Evolutionary conservation across 352 stramenopile species (phyloP).

Genomic region (Globisporangium cystogenes): DNA sequence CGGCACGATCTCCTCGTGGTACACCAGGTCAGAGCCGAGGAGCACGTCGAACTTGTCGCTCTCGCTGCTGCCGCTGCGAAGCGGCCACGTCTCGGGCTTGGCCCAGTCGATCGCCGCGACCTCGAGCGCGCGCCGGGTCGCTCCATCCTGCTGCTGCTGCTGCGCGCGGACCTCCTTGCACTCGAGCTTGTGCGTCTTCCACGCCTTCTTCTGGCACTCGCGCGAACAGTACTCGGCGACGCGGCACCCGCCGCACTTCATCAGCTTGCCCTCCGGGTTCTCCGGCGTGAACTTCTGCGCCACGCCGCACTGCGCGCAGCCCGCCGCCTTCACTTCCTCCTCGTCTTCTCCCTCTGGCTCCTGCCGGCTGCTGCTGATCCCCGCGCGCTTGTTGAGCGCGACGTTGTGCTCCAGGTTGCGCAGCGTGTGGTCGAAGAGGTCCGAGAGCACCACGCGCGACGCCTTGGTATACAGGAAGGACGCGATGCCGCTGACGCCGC

Average conservation of each 20-base stretch:
- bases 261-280: conserved; percentile 85
- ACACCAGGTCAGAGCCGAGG: conserved; percentile 83
- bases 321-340: conserved; percentile 30
- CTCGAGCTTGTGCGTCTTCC: conserved; percentile 79
- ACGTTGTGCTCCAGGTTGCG: conserved; percentile 81
- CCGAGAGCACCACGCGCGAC: conserved; percentile 72
- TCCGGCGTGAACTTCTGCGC: conserved; percentile 74
- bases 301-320: conserved; percentile 60
- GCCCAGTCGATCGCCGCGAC: conserved; percentile 81
- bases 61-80: conserved; percentile 17
- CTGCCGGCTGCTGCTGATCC: background rate
- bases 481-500: conserved; percentile 76
- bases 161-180: conserved; percentile 68
- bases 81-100: conserved; percentile 65
- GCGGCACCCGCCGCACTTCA: conserved; percentile 75
- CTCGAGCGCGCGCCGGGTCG: conserved; percentile 25
- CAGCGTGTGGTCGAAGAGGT: conserved; percentile 80
- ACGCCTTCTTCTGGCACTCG: conserved; percentile 83
- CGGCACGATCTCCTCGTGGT: conserved; percentile 78
- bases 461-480: conserved; percentile 75
- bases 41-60: conserved; percentile 57
- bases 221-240: conserved; percentile 79
- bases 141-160: conserved; percentile 1
- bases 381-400: conserved; percentile 47
- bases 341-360: conserved; percentile 1